Evolutionary conservation across 176 grass and related monocot genomes (phyloP).

Genomic region (Areca catechu): DNA sequence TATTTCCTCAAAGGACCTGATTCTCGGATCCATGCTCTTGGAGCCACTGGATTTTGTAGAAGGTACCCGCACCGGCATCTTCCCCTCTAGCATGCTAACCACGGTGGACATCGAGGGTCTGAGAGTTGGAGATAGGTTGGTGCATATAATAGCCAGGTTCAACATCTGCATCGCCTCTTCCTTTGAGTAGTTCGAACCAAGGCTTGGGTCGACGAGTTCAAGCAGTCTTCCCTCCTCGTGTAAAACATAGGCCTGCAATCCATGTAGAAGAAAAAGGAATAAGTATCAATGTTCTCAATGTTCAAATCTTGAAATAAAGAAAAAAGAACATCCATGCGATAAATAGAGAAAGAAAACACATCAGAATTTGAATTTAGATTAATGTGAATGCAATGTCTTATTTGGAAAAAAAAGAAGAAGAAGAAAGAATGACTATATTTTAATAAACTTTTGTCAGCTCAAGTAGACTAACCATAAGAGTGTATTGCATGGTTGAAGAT

Average conservation of each 20-base stretch:
- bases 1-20: constrained; percentile 4
- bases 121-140: constrained; percentile 18
- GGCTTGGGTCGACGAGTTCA: constrained; percentile 17
- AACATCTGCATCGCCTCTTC: constrained; percentile 19
- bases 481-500: too few species aligned
- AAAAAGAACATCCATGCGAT: too few species aligned
- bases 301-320: too few species aligned
- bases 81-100: too few species aligned
- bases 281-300: too few species aligned
- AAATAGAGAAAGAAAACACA: too few species aligned
- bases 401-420: too few species aligned
- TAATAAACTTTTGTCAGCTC: too few species aligned
- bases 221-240: constrained; percentile 17
- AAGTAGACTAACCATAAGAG: too few species aligned
- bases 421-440: too few species aligned
- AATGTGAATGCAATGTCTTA: too few species aligned
- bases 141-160: constrained; percentile 7
- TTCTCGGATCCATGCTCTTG: not conserved
- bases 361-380: too few species aligned
- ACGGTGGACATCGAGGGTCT: constrained; percentile 6
- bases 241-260: constrained; percentile 13
- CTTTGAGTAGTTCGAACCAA: constrained; percentile 8
- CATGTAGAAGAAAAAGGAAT: not conserved
- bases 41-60: not conserved
- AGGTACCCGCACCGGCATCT: not conserved